Percentiles rank a stretch among this genome's conserved stretches.
These are phyloP conservation scores for Aspergillus carbonarius DNA, from an alignment of 2,329 filamentous ascomycete genomes.

Conservation along the genomic window DNA sequence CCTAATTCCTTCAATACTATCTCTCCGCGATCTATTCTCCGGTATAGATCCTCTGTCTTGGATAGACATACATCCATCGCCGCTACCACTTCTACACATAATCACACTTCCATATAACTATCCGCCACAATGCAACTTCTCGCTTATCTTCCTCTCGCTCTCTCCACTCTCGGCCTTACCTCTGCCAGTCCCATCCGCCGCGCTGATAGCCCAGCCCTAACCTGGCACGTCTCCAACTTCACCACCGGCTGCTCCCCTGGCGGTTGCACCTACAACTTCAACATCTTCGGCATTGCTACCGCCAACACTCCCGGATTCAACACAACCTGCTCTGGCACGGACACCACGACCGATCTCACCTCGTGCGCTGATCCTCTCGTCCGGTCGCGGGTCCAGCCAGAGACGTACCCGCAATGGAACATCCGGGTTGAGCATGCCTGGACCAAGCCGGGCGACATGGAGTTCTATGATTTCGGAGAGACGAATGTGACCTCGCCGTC, in stretches of 20 bases:
- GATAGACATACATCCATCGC: not conserved
- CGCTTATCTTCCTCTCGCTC: conserved; percentile 22
- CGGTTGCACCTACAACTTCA: conserved; percentile 35
- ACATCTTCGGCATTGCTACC: conserved; percentile 27
- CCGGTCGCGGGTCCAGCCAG: conserved; percentile 20
- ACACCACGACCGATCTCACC: conserved; percentile 19
- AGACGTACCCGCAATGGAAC: conserved; percentile 25
- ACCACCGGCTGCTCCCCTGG: conserved; percentile 32
- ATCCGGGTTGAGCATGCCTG: conserved; percentile 30
- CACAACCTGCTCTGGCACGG: conserved; percentile 33
- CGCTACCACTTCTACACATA: not conserved
- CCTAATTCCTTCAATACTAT: not conserved
- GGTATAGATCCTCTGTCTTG: not conserved
- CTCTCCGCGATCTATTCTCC: not conserved
- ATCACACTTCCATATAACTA: not conserved
- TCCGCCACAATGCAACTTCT: conserved; percentile 30
- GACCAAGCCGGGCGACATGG: conserved; percentile 17
- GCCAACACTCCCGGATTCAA: conserved; percentile 35
- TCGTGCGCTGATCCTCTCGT: conserved; percentile 28
- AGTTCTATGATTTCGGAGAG: conserved; percentile 21
- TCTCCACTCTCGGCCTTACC: conserved; percentile 25
- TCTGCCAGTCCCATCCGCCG: conserved; percentile 19
- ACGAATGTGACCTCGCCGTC: conserved; percentile 24
- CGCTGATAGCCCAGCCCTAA: conserved; percentile 18
- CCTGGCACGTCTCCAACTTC: conserved; percentile 35